phyloP scores from a whole-genome alignment of 257 asterid genomes.

The Solanum lycopersicoides region DNA sequence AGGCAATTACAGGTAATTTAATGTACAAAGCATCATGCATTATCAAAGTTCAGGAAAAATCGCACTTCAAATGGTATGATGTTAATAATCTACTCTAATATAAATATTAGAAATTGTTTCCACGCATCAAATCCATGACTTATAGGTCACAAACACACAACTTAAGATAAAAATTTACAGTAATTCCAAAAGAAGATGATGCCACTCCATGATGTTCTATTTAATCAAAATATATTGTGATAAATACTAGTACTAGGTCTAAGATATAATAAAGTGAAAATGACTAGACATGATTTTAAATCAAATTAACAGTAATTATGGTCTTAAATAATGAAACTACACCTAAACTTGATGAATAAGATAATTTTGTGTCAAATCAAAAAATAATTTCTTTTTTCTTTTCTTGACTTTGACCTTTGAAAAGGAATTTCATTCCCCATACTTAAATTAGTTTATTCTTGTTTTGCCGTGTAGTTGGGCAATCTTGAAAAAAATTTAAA shows the following conservation, averaged over 20 bases:
- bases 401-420: background rate
- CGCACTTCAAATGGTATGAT: too few species aligned
- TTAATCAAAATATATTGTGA: background rate
- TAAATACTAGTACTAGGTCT: background rate
- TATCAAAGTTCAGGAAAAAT: too few species aligned
- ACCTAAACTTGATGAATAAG: background rate
- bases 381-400: background rate
- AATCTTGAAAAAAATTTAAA: background rate
- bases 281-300: background rate
- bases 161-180: background rate
- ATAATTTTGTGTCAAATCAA: background rate
- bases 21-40: background rate
- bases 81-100: background rate
- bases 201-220: background rate
- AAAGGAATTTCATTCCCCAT: background rate
- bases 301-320: background rate
- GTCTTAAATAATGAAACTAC: background rate
- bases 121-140: accelerated
- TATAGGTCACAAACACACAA: background rate
- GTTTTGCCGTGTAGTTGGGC: background rate
- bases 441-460: background rate
- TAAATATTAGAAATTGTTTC: background rate
- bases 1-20: too few species aligned
- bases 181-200: background rate
- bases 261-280: background rate